Base-by-base conservation (phyloP, 371 early-diverging fungal species). In the Batkoa obscura region DNA sequence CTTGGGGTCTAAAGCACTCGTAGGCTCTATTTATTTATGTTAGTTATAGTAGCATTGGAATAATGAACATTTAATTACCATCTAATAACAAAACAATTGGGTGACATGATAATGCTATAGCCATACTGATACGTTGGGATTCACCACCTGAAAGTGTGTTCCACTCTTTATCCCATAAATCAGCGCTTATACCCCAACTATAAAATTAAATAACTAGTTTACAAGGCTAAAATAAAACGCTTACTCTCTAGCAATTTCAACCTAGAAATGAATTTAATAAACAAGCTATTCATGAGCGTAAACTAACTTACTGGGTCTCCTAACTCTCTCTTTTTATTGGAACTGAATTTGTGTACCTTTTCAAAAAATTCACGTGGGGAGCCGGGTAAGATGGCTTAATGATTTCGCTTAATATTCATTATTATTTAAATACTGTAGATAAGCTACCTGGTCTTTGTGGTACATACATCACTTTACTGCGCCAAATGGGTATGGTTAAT, bases 111-210 rank as follows among this genome's bases (percentile, higher is more conserved):
- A 87, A 62, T 8, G 85, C 89, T 50, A 90, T 80, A 0, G 89
- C 90, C 43, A 92, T 62, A 0, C 82, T 70, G 52, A 79, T 74
- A 23, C 93, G 73, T 60, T 92, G 93, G 64, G 77, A 78, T 66
- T 92, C 90, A 42, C 93, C 93, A 35, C 93, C 93, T 12, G 88
- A 87, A 9, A 92, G 68, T 23, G 74, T 78, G 39, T 72, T 72
- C 84, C 84, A 88, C 34, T 73, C 72, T 59, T 81, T 79, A 30
- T 71, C 65, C 79, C 90, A 92, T 45, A 79, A 68, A 9, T 78
- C 76, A 17, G 72, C 72, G 2, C 70, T 66, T 3, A 87, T 56
- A 17, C 75, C 76, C 86, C 84, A 88, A n/a, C n/a, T n/a, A n/a
- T n/a, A n/a, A n/a, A n/a, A n/a, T n/a, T n/a, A n/a, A n/a, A n/a